phyloP scores from a whole-genome alignment of 129 eudicot genomes.

The Rutidosis leptorrhynchoides region DNA sequence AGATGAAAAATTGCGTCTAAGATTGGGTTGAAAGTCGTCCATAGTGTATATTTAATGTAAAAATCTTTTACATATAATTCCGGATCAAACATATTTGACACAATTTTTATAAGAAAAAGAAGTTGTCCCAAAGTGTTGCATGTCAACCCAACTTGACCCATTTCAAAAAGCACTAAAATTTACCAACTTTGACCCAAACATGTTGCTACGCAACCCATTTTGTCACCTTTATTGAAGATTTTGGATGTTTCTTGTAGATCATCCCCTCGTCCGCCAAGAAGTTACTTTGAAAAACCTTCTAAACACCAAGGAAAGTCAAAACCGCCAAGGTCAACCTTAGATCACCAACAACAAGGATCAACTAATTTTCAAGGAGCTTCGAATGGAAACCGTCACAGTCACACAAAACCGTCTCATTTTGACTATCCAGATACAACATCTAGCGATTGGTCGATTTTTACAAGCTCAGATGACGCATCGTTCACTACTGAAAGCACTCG shows the following conservation, averaged over 20 bases:
- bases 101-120: too few species aligned
- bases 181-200: conserved; percentile 5
- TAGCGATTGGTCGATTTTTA: conserved; percentile 83
- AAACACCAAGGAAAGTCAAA: conserved; percentile 45
- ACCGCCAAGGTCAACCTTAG: conserved; percentile 36
- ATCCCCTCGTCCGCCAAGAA: conserved; percentile 58
- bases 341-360: conserved; percentile 39
- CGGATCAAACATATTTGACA: neutral
- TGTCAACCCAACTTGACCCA: conserved; percentile 9
- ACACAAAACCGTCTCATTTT: conserved; percentile 30
- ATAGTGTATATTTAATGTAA: neutral
- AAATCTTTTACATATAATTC: neutral
- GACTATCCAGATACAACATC: conserved; percentile 76
- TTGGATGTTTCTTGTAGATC: conserved; percentile 44
- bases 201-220: neutral
- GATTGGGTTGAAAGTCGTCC: neutral
- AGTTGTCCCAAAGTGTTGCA: neutral
- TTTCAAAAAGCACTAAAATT: neutral
- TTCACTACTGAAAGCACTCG: conserved; percentile 95
- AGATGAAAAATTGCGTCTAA: neutral
- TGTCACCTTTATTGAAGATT: neutral
- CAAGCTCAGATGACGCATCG: conserved; percentile 93
- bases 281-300: conserved; percentile 29
- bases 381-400: conserved; percentile 29
- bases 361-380: conserved; percentile 21